Base-by-base conservation (phyloP, 352 stramenopile species). In the Albugo candida region DNA sequence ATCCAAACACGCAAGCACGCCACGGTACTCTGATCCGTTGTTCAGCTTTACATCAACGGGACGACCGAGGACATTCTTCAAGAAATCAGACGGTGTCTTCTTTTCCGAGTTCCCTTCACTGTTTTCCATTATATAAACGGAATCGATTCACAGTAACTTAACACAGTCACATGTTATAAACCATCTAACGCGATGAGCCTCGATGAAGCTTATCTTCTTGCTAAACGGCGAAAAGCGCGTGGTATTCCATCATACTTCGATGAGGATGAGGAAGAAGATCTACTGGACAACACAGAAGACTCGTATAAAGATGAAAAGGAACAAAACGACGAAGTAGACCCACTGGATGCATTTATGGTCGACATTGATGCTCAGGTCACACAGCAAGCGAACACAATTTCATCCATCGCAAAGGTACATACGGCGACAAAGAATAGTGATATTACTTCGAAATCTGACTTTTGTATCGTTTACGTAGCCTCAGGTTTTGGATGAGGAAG, bases 41-140 rank as follows among this genome's bases (percentile, higher is more conserved):
- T 99, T 99, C 18, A 99, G 79, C 63, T 98, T 98, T 17, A 99
- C 95, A 58, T 88, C 81, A 43, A 99, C 95, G 36, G 95, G 93
- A 35, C 89, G 75, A 16, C 95, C 95, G 41, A 98, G 66, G 42
- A 95, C 77, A 56, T 70, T 71, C 64, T 93, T 94, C 52, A 96
- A 70, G 55, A 95, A 95, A 58, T 95, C 84, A 24, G 72, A 81
- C 49, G 83, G 82, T 49, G 80, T 87, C 62, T 86, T 89, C 72
- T 93, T 93, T 27, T 64, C 60, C 38, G 45, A 56, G 18, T 11
- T 61, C 31, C 58, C 54, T 45, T 56, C 39, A 35, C 61, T 56
- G 17, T 78, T 67, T 41, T 52, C 59, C 51, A 59, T 72, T 18
- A 11, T 54, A 2, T 8, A 24, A 43, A 43, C 38, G 3, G 38